Base-by-base conservation (phyloP, 176 grass and related monocot species). In the Bolboschoenus planiculmis region DNA sequence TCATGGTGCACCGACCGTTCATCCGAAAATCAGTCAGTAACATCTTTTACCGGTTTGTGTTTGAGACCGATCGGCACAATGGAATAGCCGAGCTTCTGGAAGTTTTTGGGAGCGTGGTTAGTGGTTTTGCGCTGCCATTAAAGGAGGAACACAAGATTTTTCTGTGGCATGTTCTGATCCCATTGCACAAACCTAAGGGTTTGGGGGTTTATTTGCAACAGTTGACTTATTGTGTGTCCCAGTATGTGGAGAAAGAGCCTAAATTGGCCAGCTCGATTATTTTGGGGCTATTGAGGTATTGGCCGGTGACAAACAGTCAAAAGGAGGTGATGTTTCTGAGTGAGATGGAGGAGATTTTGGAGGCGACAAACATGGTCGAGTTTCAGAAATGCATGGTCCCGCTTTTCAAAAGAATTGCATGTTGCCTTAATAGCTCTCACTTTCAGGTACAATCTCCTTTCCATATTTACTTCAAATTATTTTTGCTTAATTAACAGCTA, bases 281-380 rank as follows among this genome's bases (percentile, higher is more conserved):
- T 31, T 71, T 84, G 20, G 97, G 97, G 64, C 55, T 99, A 63
- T 79, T 99, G 53, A 99, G 82, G 80, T 99, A 93, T 90, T 99
- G 93, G 97, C 93, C 97, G 0, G 68, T 99, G 61, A 99, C 93
- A 78, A 99, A 90, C 84, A 87, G 93, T 85, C 97, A 99, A 84
- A 99, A 99, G 86, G 97, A 99, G 64, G 91, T 99, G 76, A 99
- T 99, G 97, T 93, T 99, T 90, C 84, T 99, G 54, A 96, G 97
- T 65, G 93, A 96, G 83, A 83, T 99, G 0, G 93, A 99, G 86
- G 97, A 99, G 88, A 87, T 93, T 67, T 86, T 99, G 70, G 96
- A 99, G 63, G 83, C 91, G 55, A 96, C 89, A 30, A 93, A 78
- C 84, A 78, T 58, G 40, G 75, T 84, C 20, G 97, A 99, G 66